Evolutionary conservation across 768 basidiomycete species (phyloP), one percentile per base, ranked within the genome.

Genomic region (Tylopilus sp.): DNA sequence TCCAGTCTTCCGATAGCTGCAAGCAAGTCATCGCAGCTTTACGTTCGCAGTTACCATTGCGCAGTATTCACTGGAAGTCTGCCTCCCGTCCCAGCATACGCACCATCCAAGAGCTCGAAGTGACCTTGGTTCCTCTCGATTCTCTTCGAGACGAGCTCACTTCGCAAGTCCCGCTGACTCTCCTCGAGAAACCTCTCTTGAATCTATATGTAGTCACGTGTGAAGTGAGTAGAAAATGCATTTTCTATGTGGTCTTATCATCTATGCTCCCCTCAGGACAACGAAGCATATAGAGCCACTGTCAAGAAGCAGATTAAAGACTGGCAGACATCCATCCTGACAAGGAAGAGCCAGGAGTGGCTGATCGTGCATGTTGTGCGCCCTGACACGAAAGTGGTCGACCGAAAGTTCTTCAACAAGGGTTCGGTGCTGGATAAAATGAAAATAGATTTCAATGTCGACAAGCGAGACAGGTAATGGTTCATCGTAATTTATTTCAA

Each of bases 61-160:
- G 86, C 45, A 95, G 87, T 69, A 79, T 98, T 23, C 91, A 98
- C 69, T 98, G 97, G 95, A 95, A 90, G 68, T 79, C 88, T 17
- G 61, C 79, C 4, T 80, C 83, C 2, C 76, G 86, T 39, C 77
- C 86, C 5, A 81, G 81, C 15, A 74, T 94, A 39, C 80, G 88
- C 56, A 97, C 92, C 1, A 91, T 99, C 45, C 92, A 94, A 63
- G 86, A 91, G 57, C 78, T 98, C n/a, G 77, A 86, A 54, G 80
- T 97, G 48, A 77, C 81, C 35, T 72, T 98, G 38, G 78, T 88
- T 8, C 70, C 82, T 6, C 73, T 91, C 38, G 86, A 86, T 56
- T 76, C 76, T 30, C 63, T 86, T 44, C 81, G 83, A 39, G 88
- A 88, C 57, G 90, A 89, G 66, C 80, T 80, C 58, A 75, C 82